Evolutionary conservation across 169 alveolate genomes (phyloP).

Genomic region (Plasmodium reichenowi): DNA sequence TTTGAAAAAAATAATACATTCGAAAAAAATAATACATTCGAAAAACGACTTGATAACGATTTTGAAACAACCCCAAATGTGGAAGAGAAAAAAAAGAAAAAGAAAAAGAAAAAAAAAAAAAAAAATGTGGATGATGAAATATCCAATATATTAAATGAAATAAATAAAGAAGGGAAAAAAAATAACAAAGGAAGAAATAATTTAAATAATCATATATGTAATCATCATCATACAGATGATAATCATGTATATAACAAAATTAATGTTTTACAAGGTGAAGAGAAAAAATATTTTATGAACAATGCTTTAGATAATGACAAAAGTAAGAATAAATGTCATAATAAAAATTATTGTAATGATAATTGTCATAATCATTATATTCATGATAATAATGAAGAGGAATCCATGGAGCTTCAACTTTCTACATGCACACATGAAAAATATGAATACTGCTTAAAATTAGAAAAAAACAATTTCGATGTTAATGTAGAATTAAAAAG

Average conservation of each 20-base stretch:
- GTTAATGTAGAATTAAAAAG: conserved; percentile 58
- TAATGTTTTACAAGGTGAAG: too few species aligned
- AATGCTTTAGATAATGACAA: not conserved
- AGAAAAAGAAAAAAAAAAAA: conserved; percentile 13
- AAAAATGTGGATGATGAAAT: conserved; percentile 34
- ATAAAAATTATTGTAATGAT: not conserved
- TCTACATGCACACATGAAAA: conserved; percentile 63
- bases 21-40: too few species aligned
- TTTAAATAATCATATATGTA: not conserved
- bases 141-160: conserved; percentile 6
- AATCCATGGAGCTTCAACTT: not conserved
- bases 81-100: not conserved
- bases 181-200: not conserved
- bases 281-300: too few species aligned
- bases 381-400: too few species aligned
- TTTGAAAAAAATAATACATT: not conserved
- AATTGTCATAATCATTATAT: not conserved
- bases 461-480: conserved; percentile 59
- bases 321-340: not conserved
- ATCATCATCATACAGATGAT: not conserved
- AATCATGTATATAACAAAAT: not conserved
- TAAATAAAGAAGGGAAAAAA: not conserved
- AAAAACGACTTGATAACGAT: not conserved
- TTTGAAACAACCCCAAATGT: not conserved
- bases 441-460: conserved; percentile 33